Conservation (phyloP, 2,329 filamentous ascomycete species). For the Coniochaeta ligniaria region DNA sequence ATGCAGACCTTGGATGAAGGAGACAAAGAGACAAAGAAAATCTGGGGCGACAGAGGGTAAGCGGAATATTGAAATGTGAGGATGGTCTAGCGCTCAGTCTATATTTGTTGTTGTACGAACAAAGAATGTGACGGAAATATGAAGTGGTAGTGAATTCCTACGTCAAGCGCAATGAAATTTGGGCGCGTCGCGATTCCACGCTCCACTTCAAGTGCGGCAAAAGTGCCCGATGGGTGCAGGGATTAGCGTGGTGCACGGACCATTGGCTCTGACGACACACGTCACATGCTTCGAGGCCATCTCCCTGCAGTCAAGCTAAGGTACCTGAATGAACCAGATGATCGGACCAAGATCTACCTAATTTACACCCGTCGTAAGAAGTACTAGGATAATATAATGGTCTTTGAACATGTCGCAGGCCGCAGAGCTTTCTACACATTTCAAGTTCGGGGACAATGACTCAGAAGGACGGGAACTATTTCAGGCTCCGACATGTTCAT, state of each 20-base stretch:
- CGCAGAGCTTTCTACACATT: too few species aligned
- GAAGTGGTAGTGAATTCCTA: not conserved
- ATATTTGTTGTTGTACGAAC: not conserved
- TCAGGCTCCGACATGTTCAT: not conserved
- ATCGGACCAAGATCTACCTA: too few species aligned
- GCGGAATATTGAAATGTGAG: not conserved
- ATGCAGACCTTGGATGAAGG: not conserved
- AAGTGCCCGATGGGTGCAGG: not conserved
- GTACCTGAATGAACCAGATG: too few species aligned
- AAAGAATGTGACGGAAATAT: not conserved
- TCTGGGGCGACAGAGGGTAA: not conserved
- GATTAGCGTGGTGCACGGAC: not conserved
- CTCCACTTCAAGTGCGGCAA: not conserved
- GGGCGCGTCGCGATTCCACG: not conserved
- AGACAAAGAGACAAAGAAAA: not conserved
- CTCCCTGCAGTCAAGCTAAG: not conserved
- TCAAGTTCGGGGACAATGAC: too few species aligned
- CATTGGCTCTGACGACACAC: not conserved
- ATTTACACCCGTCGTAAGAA: too few species aligned
- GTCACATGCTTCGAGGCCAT: not conserved
- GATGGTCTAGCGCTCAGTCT: not conserved
- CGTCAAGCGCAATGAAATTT: not conserved
- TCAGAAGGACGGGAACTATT: too few species aligned
- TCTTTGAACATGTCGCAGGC: too few species aligned
- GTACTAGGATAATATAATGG: too few species aligned